Evolutionary conservation across 495 filamentous ascomycete species (phyloP), one percentile per base, ranked within the genome.

Genomic region (Xylaria curta): DNA sequence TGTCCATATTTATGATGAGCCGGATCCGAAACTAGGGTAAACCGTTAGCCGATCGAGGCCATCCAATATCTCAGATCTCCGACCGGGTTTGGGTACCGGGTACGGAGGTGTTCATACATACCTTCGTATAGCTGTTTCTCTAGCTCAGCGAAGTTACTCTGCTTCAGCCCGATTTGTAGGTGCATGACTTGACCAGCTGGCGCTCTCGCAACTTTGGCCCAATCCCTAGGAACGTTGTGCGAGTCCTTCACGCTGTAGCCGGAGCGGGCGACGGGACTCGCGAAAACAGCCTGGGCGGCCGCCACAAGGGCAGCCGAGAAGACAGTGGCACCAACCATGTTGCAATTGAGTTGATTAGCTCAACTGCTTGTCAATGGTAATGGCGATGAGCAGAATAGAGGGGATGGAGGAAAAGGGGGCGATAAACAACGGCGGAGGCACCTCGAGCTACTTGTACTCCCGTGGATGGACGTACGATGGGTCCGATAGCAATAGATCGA

Each of bases 11-110:
- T 80, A 4, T 80, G 75, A 54, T 85, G 75, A 13, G 85, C 85
- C 3, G 89, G 89, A 10, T 88, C 89, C 0, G 89, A 89, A 26
- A 91, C 74, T 56, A 83, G 76, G 44, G 81, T 81, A n/a, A 81
- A 80, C 46, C 81, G 69, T 38, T 82, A 68, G 64, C 76, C 42
- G 24, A 76, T 67, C 10, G 82, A 63, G 9, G 31, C 21, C n/a
- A 24, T 51, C 31, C 31, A 38, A 38, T 21, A 28, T 60, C 33
- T 24, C 58, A 60, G 9, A 7, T 38, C 36, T 67, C 58, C 82
- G 69, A 46, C 80, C 76, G 65, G 82, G 75, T 51, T 54, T 83
- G 76, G 26, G 85, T 36, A 9, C 0, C 13, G 4, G 31, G 38
- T 24, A n/a, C 4, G 10, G 44, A 31, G 40, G 49, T 12, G 24